Percentiles rank a stretch among this genome's conserved stretches.
phyloP scores from a whole-genome alignment of 768 basidiomycete genomes.

The Paxillus involutus region DNA sequence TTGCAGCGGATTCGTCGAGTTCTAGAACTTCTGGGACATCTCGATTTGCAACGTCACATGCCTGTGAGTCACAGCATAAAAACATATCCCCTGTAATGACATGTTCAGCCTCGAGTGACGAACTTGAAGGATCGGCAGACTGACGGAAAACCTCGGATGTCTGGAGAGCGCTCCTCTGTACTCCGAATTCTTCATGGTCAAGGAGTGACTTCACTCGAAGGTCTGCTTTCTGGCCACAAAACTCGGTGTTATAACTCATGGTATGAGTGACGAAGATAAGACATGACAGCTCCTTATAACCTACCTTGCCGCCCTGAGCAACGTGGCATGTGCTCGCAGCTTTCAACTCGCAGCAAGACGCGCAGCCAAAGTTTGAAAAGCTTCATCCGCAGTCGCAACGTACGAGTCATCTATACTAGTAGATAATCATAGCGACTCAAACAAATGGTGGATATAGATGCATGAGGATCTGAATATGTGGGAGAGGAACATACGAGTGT shows the following conservation, averaged over 20 bases:
- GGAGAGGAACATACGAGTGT: constrained; percentile 18
- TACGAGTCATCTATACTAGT: constrained; percentile 11
- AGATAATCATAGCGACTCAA: background rate
- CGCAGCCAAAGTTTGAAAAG: background rate
- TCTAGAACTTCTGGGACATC: constrained; percentile 41
- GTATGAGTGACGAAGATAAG: background rate
- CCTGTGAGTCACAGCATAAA: constrained; percentile 45
- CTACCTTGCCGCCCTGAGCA: background rate
- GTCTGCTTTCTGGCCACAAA: constrained; percentile 50
- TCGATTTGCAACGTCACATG: constrained; percentile 7
- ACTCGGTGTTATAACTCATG: constrained; percentile 24
- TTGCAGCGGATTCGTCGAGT: constrained; percentile 51
- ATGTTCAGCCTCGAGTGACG: constrained; percentile 3
- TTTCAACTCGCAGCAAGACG: constrained; percentile 3
- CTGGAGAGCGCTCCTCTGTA: constrained; percentile 47
- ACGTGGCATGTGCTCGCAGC: constrained; percentile 9
- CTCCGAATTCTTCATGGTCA: constrained; percentile 50
- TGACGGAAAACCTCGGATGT: constrained; percentile 66
- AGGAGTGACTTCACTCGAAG: constrained; percentile 55
- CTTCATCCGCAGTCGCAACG: background rate
- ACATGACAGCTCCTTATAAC: constrained; percentile 7
- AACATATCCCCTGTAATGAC: constrained; percentile 63
- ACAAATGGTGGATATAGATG: background rate
- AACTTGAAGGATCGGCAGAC: constrained; percentile 27
- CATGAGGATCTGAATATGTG: constrained; percentile 10